These are phyloP conservation scores for Blastocystis sp. DNA, from an alignment of 352 stramenopile genomes.

Conservation along the genomic window DNA sequence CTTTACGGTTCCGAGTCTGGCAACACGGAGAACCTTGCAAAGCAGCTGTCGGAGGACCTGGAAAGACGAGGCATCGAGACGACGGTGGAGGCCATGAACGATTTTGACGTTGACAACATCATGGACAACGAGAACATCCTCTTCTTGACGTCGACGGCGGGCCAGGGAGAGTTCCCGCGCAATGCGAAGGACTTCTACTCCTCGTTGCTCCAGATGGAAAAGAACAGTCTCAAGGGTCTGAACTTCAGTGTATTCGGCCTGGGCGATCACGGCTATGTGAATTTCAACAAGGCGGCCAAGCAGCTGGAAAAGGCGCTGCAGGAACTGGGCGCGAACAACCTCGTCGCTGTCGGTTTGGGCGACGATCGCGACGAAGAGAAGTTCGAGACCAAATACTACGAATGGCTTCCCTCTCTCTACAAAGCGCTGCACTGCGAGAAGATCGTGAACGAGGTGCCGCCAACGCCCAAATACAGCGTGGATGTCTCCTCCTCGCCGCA, in stretches of 20 bases:
- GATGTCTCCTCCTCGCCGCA: slow-evolving; percentile 75
- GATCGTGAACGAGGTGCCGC: slow-evolving; percentile 42
- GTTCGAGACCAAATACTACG: slow-evolving; percentile 44
- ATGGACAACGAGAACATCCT: slow-evolving; percentile 82
- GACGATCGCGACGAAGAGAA: slow-evolving; percentile 64
- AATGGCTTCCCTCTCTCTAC: slow-evolving; percentile 55
- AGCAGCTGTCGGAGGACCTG: slow-evolving; percentile 82
- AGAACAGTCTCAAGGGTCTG: slow-evolving; percentile 77
- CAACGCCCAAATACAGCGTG: slow-evolving; percentile 79
- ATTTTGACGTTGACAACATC: slow-evolving; percentile 81
- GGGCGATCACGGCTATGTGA: slow-evolving; percentile 83
- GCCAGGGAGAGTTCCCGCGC: slow-evolving; percentile 83
- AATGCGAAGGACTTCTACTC: slow-evolving; percentile 85
- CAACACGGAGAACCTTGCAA: slow-evolving; percentile 81
- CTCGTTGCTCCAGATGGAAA: slow-evolving; percentile 78
- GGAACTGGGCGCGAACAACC: slow-evolving; percentile 80
- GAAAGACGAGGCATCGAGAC: slow-evolving; percentile 79
- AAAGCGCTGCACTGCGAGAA: slow-evolving; percentile 31
- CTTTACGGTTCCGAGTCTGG: slow-evolving; percentile 83
- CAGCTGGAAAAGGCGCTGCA: slow-evolving; percentile 82
- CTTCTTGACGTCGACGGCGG: slow-evolving; percentile 83
- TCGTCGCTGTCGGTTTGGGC: not conserved
- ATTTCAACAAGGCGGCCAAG: slow-evolving; percentile 82
- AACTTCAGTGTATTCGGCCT: slow-evolving; percentile 83
- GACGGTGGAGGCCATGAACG: slow-evolving; percentile 81